A percentile compares a stretch with the other conserved stretches of the same genome.
These are phyloP conservation scores for fission yeast (Schizosaccharomyces pombe) DNA, from an alignment of 805 yeast species.

Conservation along the genomic window DNA sequence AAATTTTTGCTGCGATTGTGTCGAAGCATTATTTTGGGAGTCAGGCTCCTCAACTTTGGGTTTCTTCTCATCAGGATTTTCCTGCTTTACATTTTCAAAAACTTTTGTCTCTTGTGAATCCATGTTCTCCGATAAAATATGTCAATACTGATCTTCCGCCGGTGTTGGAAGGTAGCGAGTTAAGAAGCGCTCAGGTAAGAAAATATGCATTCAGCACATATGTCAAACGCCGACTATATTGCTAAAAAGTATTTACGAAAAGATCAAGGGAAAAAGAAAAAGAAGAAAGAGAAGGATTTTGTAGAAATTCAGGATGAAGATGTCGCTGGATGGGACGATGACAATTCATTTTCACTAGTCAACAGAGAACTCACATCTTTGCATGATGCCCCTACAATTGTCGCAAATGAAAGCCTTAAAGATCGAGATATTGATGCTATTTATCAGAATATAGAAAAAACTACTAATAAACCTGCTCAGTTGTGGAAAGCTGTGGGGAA, in stretches of 20 bases:
- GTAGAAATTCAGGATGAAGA: conserved; percentile 12
- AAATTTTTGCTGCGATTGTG: background rate
- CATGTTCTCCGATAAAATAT: background rate
- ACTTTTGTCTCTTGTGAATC: background rate
- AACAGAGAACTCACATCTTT: background rate
- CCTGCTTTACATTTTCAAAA: background rate
- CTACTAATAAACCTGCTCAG: background rate
- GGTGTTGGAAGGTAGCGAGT: background rate
- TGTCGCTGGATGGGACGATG: conserved; percentile 7
- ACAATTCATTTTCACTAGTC: background rate
- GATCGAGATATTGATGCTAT: conserved; percentile 13
- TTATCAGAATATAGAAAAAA: conserved; percentile 5
- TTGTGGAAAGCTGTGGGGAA: background rate
- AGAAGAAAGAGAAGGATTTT: conserved; percentile 12
- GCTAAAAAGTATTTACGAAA: conserved; percentile 22
- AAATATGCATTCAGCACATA: background rate
- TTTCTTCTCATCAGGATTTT: background rate
- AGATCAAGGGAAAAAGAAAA: conserved; percentile 11
- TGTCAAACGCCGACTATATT: conserved; percentile 23
- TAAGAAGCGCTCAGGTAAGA: background rate
- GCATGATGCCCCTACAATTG: background rate
- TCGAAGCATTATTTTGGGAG: background rate
- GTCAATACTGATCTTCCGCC: background rate
- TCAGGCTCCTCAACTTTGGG: background rate
- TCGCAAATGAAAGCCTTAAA: conserved; percentile 14